Percentiles rank a stretch among this genome's conserved stretches.
Evolutionary conservation across 2,329 filamentous ascomycete species (phyloP).

Genomic region (Dothideomycetes sp.): DNA sequence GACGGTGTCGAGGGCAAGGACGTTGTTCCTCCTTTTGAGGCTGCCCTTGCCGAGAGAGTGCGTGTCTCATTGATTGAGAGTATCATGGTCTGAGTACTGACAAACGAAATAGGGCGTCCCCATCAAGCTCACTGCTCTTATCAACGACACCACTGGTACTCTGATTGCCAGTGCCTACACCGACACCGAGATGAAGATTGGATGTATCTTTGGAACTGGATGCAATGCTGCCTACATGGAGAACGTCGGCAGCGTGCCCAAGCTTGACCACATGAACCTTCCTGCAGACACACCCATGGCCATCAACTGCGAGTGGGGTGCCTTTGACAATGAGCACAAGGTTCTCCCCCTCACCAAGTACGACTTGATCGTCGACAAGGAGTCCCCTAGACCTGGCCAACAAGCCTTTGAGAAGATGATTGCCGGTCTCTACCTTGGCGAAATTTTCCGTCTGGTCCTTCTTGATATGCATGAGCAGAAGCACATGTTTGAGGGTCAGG

Average conservation of each 20-base stretch:
- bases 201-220: constrained; percentile 96
- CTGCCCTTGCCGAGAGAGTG: constrained; percentile 47
- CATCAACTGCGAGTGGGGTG: constrained; percentile 97
- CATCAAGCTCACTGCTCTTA: constrained; percentile 83
- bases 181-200: constrained; percentile 84
- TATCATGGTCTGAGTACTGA: constrained; percentile 28
- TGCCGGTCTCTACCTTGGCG: constrained; percentile 34
- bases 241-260: constrained; percentile 78
- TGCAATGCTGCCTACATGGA: constrained; percentile 99
- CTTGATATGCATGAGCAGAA: constrained; percentile 49
- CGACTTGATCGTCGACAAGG: constrained; percentile 31
- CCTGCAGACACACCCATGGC: constrained; percentile 75
- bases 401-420: constrained; percentile 36
- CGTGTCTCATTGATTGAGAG: too few relatives aligned
- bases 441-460: constrained; percentile 34
- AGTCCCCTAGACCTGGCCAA: constrained; percentile 33
- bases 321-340: constrained; percentile 87
- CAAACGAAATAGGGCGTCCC: too few relatives aligned
- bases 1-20: constrained; percentile 82
- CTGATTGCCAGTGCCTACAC: constrained; percentile 95
- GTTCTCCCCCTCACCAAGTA: constrained; percentile 74
- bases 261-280: constrained; percentile 84
- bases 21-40: constrained; percentile 79
- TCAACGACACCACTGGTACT: constrained; percentile 97
- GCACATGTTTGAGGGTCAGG: constrained; percentile 69